Base-by-base conservation (phyloP, 2,329 filamentous ascomycete species). In the Furcasterigmium sp. region DNA sequence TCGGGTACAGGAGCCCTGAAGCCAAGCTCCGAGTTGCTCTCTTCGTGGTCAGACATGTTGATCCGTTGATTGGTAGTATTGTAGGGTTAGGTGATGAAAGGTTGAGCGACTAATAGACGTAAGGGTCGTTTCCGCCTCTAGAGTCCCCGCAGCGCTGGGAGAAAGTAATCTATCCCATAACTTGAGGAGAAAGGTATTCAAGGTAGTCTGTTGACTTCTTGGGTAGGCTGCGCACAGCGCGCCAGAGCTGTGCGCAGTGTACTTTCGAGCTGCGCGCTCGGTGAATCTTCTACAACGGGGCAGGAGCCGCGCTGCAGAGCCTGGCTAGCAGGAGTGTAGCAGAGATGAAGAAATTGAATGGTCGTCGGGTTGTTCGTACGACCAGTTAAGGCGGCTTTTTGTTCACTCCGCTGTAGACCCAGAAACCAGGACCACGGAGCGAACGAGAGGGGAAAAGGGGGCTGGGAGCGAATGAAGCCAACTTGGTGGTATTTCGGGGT, bases 321-420 rank as follows among this genome's bases (percentile, higher is more conserved):
- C 23, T 7, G 11, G 7, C 7, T 7, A 11, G 23, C 23, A 26
- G 23, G 23, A 11, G 23, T n/a, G n/a, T n/a, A n/a, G 23, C 7
- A 26, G 23, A 26, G 23, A 26, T n/a, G n/a, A n/a, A n/a, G n/a
- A n/a, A n/a, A n/a, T n/a, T n/a, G 23, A 26, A 26, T 26, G 23
- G 23, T 26, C 23, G 23, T 11, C 11, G 23, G 7, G 23, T 25
- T 29, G 13, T 30, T 6, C n/a, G 15, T 11, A 46, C 48, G 66
- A 57, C 75, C 68, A 91, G 72, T 96, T 97, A 97, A 78, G 91
- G 91, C 66, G 93, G 91, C 73, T 95, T 91, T 76, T 90, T 93
- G 77, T 93, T 88, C 75, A 90, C 87, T 85, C 91, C 91, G 77
- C 84, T 84, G 69, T 91, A 91, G 82, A 94, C 90, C 90, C 90